Percentiles rank a stretch among this genome's conserved stretches.
These are phyloP conservation scores for Rhodotorula sp. DNA, from an alignment of 1,284 basidiomycete species.

Conservation along the genomic window DNA sequence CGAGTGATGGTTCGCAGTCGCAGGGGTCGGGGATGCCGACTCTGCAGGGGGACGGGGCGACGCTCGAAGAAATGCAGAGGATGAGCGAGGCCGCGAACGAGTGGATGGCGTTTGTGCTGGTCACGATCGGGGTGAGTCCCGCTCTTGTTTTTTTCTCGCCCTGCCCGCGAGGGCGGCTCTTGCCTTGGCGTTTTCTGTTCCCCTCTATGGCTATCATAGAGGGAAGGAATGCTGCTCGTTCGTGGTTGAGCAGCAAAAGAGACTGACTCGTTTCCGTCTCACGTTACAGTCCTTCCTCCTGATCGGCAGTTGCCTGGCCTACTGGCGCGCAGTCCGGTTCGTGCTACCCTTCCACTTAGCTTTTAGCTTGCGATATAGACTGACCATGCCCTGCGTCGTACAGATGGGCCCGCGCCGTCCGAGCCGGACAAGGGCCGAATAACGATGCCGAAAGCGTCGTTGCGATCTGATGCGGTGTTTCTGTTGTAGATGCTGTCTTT, in stretches of 20 bases:
- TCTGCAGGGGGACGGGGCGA: constrained; percentile 24
- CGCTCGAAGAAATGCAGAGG: constrained; percentile 13
- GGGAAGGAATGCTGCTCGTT: background rate
- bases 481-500: background rate
- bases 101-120: constrained; percentile 36
- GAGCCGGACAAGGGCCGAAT: constrained; percentile 22
- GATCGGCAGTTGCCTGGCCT: constrained; percentile 30
- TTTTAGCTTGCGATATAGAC: background rate
- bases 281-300: constrained; percentile 30
- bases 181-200: too few relatives aligned
- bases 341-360: background rate
- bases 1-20: constrained; percentile 12
- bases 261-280: background rate
- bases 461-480: constrained; percentile 1
- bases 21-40: constrained; percentile 12
- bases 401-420: constrained; percentile 29
- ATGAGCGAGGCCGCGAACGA: constrained; percentile 35
- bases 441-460: constrained; percentile 19
- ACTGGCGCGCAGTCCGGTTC: constrained; percentile 39
- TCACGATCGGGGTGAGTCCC: constrained; percentile 31
- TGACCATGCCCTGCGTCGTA: background rate
- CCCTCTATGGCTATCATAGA: too few relatives aligned
- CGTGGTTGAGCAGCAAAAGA: background rate
- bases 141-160: background rate
- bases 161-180: background rate